Conservation (phyloP, 1,139 yeast species). For the Wickerhamomyces sp. region DNA sequence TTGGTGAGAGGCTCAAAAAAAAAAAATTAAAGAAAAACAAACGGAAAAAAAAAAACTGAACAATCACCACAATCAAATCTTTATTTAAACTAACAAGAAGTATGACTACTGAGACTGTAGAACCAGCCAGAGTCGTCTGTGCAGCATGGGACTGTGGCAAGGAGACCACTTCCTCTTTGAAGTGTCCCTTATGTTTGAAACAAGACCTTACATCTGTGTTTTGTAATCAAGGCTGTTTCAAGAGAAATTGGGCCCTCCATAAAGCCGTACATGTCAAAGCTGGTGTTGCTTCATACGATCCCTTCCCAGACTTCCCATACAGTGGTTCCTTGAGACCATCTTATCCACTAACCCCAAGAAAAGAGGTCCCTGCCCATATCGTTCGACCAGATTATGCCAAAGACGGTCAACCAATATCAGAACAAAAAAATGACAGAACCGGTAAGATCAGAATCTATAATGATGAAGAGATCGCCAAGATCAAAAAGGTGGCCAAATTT, state of each 20-base stretch:
- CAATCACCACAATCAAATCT: too few species aligned
- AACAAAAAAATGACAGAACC: conserved; percentile 66
- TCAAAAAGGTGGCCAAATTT: conserved; percentile 67
- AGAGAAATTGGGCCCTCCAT: conserved; percentile 62
- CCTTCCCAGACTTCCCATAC: conserved; percentile 74
- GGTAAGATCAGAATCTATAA: conserved; percentile 59
- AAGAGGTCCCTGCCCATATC: conserved; percentile 68
- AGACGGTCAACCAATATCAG: conserved; percentile 75
- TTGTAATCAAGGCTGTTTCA: conserved; percentile 84
- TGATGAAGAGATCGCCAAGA: conserved; percentile 63
- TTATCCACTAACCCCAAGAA: conserved; percentile 75
- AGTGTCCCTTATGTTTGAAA: conserved; percentile 91
- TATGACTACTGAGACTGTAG: conserved; percentile 1
- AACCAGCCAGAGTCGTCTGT: conserved; percentile 9
- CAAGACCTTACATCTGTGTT: conserved; percentile 56
- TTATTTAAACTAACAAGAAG: background rate
- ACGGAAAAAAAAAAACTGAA: too few species aligned
- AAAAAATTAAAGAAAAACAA: background rate
- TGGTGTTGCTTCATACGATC: conserved; percentile 56
- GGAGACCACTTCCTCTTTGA: conserved; percentile 64
- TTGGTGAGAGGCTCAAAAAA: background rate
- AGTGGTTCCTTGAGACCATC: conserved; percentile 72
- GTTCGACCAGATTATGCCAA: conserved; percentile 80
- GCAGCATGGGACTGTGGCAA: conserved; percentile 83
- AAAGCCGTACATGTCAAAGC: conserved; percentile 44